Base-by-base conservation (phyloP, 2,329 filamentous ascomycete genomes). In the Aspergillus neoniger region DNA sequence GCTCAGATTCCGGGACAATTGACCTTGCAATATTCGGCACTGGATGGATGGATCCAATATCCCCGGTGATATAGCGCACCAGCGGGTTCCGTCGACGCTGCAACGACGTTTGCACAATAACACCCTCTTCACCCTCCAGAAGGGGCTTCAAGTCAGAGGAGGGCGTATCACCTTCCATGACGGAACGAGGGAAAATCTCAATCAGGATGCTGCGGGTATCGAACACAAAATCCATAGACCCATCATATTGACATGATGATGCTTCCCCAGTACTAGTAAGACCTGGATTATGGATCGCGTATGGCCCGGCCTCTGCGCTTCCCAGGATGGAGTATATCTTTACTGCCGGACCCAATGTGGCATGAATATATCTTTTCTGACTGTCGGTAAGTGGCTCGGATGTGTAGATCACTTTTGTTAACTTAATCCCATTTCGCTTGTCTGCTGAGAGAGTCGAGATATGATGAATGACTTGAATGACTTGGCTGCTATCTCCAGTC, bases 391-490 rank as follows among this genome's bases (percentile, higher is more conserved):
- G 64, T 0, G 71, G 63, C 32, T 82, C 80, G 0, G 80, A 82
- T 0, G 80, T 81, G 58, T 82, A 82, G 3, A 82, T 71, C 0
- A 81, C 67, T 61, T 81, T 82, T 12, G 71, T 57, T 0, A 82
- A 43, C 1, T 63, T 69, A 39, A 81, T 66, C 0, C 14, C 7
- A 1, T 48, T 12, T 4, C 59, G 57, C 0, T 66, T 36, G 1
- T 67, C 64, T 4, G 62, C 59, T 0, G 69, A 41, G 0, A 80
- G 61, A 0, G 66, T 69, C 2, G 76, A 72, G 3, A 81, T 72
- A 51, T 76, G 60, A 12, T 77, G 69, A 0, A 75, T 69, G 2
- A 80, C 44, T 1, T 76, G 70, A 0, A 80, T 58, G 1, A 81
- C 57, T 51, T 80, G 78, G 28, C 74, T 76, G 0, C 69, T 69